phyloP scores from a whole-genome alignment of 345 rosid genomes.

The Populus deltoides region DNA sequence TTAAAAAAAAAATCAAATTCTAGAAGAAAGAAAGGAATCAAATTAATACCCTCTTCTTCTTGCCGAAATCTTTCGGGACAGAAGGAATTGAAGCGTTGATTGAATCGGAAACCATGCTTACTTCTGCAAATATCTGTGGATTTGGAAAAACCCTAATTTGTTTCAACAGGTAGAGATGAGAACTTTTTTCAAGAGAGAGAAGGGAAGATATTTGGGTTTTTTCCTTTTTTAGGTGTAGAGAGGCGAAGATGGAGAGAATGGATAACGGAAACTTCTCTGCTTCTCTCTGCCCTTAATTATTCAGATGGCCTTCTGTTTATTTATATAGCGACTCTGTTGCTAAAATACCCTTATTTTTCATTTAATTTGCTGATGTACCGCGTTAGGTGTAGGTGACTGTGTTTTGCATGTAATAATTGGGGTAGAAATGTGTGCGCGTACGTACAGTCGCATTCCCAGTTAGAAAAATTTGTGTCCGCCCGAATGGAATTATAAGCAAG shows the following conservation, averaged over 20 bases:
- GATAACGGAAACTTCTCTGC: slow-evolving; percentile 82
- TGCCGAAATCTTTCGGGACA: slow-evolving; percentile 57
- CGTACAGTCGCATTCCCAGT: not conserved
- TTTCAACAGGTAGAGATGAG: not conserved
- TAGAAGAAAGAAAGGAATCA: not conserved
- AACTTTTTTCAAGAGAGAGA: slow-evolving; percentile 20
- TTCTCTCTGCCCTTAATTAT: slow-evolving; percentile 34
- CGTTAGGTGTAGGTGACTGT: too few relatives aligned
- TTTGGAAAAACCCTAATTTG: slow-evolving; percentile 51
- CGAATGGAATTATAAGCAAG: not conserved
- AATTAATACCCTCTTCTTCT: slow-evolving; percentile 68
- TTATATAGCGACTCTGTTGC: not conserved
- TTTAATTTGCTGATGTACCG: not conserved
- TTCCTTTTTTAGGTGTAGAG: slow-evolving; percentile 16
- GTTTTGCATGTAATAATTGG: not conserved
- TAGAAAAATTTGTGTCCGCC: not conserved
- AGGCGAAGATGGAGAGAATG: slow-evolving; percentile 21
- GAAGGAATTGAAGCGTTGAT: slow-evolving; percentile 50
- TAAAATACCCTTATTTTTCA: not conserved
- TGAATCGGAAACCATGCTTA: slow-evolving; percentile 67
- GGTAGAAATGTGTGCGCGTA: too few relatives aligned
- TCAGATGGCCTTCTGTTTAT: not conserved
- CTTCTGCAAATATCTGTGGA: not conserved
- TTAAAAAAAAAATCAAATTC: not conserved
- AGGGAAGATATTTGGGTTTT: not conserved